A percentile compares a stretch with the other conserved stretches of the same genome.
These are phyloP conservation scores for Fusarium staphyleae DNA, from an alignment of 2,329 filamentous ascomycete genomes.

Conservation along the genomic window DNA sequence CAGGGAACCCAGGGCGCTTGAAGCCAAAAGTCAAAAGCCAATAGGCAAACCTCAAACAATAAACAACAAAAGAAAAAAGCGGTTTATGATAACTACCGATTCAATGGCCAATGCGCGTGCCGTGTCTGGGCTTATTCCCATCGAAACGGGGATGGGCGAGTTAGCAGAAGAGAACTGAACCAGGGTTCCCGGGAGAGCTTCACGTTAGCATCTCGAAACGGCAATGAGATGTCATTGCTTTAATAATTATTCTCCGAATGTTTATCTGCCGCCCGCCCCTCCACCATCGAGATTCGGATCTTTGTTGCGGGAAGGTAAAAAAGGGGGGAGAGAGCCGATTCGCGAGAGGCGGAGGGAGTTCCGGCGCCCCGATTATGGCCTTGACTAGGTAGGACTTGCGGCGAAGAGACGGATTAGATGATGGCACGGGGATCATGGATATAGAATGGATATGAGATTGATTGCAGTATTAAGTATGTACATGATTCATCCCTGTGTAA, in stretches of 20 bases:
- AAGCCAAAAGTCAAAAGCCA: background rate
- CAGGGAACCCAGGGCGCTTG: background rate
- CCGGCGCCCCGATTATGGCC: slow-evolving; percentile 16
- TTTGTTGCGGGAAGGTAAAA: background rate
- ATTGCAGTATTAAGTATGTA: no score
- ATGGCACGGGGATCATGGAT: no score
- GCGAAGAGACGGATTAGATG: background rate
- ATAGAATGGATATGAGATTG: no score
- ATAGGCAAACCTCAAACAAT: background rate
- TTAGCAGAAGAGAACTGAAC: background rate
- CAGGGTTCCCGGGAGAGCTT: background rate
- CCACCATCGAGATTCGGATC: background rate
- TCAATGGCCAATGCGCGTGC: background rate
- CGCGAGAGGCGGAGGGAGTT: background rate
- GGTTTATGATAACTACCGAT: slow-evolving; percentile 8
- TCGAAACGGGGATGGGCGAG: background rate
- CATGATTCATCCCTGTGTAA: no score
- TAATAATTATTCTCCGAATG: slow-evolving; percentile 5
- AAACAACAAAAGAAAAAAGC: background rate
- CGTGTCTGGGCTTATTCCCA: background rate
- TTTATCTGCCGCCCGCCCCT: background rate
- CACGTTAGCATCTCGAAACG: background rate
- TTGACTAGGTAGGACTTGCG: no score
- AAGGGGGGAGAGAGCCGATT: background rate
- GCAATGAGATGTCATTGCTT: background rate